Percentiles rank a stretch among this genome's conserved stretches.
phyloP scores from a whole-genome alignment of 495 filamentous ascomycete genomes.

The Acidomyces sp. region DNA sequence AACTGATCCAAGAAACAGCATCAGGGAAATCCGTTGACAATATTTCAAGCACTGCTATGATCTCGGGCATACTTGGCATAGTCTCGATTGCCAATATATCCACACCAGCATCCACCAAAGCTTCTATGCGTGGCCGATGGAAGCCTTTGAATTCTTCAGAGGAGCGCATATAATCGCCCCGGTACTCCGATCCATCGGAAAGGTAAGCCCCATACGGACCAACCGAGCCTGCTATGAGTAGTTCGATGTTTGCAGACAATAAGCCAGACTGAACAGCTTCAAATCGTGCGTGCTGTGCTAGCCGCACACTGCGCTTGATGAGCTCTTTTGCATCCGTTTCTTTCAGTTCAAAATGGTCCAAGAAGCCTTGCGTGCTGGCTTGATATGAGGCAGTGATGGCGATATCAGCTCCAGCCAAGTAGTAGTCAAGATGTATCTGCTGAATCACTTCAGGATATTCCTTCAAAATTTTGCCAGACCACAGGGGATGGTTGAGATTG shows the following conservation, averaged over 20 bases:
- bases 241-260: not conserved
- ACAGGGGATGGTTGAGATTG: slow-evolving; percentile 22
- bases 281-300: slow-evolving; percentile 21
- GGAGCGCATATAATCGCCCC: slow-evolving; percentile 20
- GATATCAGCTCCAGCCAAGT: slow-evolving; percentile 23
- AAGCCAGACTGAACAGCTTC: slow-evolving; percentile 4
- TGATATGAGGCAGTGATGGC: slow-evolving; percentile 29
- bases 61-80: slow-evolving; percentile 22
- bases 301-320: slow-evolving; percentile 23
- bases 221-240: slow-evolving; percentile 25
- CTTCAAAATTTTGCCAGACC: slow-evolving; percentile 24
- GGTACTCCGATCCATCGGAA: slow-evolving; percentile 27
- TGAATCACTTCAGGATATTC: slow-evolving; percentile 20
- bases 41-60: slow-evolving; percentile 16
- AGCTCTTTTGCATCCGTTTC: slow-evolving; percentile 14
- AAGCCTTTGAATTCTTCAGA: slow-evolving; percentile 17
- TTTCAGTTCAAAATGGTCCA: slow-evolving; percentile 14
- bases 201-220: slow-evolving; percentile 29
- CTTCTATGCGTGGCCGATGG: slow-evolving; percentile 23
- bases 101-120: slow-evolving; percentile 22
- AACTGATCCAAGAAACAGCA: slow-evolving; percentile 20
- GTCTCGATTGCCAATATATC: slow-evolving; percentile 28
- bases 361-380: slow-evolving; percentile 22
- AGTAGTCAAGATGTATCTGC: slow-evolving; percentile 24
- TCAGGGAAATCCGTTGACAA: slow-evolving; percentile 20